Base-by-base conservation (phyloP, 1,139 yeast genomes). In the Nakaseomyces kungkrabaensis region DNA sequence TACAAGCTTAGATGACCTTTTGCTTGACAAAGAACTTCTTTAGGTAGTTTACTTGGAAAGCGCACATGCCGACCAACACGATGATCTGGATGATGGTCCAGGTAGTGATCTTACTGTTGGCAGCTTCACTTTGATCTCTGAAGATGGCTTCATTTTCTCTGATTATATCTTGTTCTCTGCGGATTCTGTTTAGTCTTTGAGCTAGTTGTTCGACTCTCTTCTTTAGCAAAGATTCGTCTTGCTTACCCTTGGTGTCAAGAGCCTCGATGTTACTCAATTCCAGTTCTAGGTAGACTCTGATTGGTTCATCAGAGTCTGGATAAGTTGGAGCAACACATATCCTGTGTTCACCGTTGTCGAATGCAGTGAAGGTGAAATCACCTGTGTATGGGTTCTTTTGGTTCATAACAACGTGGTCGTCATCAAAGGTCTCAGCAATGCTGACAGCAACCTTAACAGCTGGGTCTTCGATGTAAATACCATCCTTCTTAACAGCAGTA, bases 21-120 rank as follows among this genome's bases (percentile, higher is more conserved):
- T 79, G 82, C 63, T 81, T 81, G 50, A 78, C 73, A 61, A 82
- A 81, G 71, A 81, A 80, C 45, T 76, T 68, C 60, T 77, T 78
- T 58, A 82, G 69, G 50, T 79, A 81, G 51, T 73, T 68, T 53
- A 82, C 62, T 65, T 85, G 92, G 74, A 84, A 79, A 11, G 72
- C 69, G 54, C 89, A 81, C 3, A 82, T 75, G 7, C 66, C 63
- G 7, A 71, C 55, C 42, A 79, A 61, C 0, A 74, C 76, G 9
- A 69, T 49, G 3, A 76, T 54, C 60, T 81, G 85, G 8, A 78
- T 53, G n/a, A 77, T 51, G 33, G 81, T 73, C 82, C 84, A 80
- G 51, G 67, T 64, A n/a, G 77, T 68, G 6, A 79, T 81, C 49
- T 72, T 72, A 27, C 69, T 65, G 56, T 79, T 78, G 4, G 79